Evolutionary conservation across 371 early-diverging fungal genomes (phyloP).

Genomic region (Rhizopus stolonifer): DNA sequence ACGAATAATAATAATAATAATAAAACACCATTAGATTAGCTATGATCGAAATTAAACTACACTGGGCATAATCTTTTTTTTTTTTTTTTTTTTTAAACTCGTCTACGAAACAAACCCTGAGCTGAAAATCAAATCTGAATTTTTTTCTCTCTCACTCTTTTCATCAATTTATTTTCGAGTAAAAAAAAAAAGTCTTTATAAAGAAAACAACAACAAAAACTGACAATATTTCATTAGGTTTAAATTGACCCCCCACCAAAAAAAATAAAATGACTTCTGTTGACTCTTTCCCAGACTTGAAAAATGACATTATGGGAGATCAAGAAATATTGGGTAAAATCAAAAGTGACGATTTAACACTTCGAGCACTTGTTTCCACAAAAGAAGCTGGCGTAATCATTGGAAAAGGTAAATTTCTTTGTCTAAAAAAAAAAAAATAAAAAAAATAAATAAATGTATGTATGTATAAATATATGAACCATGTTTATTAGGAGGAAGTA

Average conservation of each 20-base stretch:
- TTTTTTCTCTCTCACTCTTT: background rate
- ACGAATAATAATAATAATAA: background rate
- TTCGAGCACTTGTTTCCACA: slow-evolving; percentile 85
- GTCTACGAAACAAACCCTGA: background rate
- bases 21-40: background rate
- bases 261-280: background rate
- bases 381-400: slow-evolving; percentile 95
- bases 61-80: background rate
- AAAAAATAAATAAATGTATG: too few species aligned
- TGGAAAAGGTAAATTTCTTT: slow-evolving; percentile 76
- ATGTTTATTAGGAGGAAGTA: slow-evolving; percentile 75
- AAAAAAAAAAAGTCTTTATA: too few species aligned
- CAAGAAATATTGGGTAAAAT: slow-evolving; percentile 2
- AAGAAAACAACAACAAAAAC: too few species aligned
- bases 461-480: too few species aligned
- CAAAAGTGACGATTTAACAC: slow-evolving; percentile 50
- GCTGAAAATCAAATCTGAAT: background rate
- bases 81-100: background rate
- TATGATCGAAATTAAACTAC: background rate
- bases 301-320: slow-evolving; percentile 1
- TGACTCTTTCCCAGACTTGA: background rate
- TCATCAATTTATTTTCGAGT: too few species aligned
- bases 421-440: too few species aligned
- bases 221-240: too few species aligned
- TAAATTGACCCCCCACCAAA: too few species aligned